Evolutionary conservation across 208 protist genomes (phyloP), one percentile per base, ranked within the genome.

Genomic region (Wallacemonas sp.): DNA sequence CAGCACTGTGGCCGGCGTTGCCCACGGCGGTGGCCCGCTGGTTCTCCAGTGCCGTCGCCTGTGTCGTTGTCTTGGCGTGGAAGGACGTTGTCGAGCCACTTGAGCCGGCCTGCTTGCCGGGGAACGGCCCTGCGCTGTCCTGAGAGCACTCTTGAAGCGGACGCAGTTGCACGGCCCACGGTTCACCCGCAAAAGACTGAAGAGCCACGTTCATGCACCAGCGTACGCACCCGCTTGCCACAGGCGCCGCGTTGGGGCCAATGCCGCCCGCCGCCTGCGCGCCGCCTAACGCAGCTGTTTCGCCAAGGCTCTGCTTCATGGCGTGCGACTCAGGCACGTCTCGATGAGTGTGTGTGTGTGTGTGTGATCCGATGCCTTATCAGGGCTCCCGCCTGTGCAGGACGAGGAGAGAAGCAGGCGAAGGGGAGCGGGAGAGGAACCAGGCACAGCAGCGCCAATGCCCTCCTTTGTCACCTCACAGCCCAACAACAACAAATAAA

Each of bases 131-230:
- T 5, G 24, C 6, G 22, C 17, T 53, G 13, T 63, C 57, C 4
- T 13, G 27, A 19, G 21, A 27, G 5, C 22, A 21, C 12, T 59
- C 38, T 8, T 61, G 19, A 8, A 70, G 37, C 3, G 73, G 71
- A 17, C 70, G 71, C 34, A 90, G 48, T 24, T 60, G 60, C 37
- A 92, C 64, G 0, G 87, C 84, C 87, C 83, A 93, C 36, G 80
- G 75, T 71, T 93, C 87, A 0, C 82, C 84, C 0, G 60, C 58
- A 54, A 93, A 93, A 33, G 83, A 89, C 75, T 91, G 84, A 29
- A 93, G 58, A 0, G 84, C 87, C 15, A 93, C 76, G 46, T 88
- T 89, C 64, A 93, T 76, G 66, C 74, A 88, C 85, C 87, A 93
- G 17, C 72, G 78, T 62, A 84, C 78, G 42, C 79, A 81, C 2